Conservation (phyloP, 2,329 filamentous ascomycete species). For the Nothopassalora personata region DNA sequence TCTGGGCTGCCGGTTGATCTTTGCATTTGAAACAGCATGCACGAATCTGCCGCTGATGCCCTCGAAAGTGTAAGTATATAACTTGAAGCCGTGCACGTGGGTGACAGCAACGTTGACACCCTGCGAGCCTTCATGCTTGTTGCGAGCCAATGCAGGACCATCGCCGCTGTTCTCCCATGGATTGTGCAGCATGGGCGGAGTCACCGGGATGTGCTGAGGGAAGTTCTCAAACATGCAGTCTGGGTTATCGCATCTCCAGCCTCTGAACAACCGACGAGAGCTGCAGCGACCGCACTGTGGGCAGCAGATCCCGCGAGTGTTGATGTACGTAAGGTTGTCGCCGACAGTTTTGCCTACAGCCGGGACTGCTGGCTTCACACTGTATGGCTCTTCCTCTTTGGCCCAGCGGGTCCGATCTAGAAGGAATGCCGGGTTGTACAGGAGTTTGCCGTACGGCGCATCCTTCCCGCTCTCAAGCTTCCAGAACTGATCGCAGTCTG, state of each 20-base stretch:
- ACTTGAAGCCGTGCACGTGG: conserved; percentile 39
- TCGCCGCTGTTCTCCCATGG: conserved; percentile 28
- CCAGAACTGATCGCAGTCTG: conserved; percentile 53
- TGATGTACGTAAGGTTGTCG: conserved; percentile 47
- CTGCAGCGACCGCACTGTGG: conserved; percentile 58
- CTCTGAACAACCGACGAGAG: conserved; percentile 55
- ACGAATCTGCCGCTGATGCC: conserved; percentile 43
- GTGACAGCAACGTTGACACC: conserved; percentile 32
- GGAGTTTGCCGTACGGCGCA: conserved; percentile 32
- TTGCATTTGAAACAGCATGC: conserved; percentile 53
- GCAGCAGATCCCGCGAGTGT: conserved; percentile 62
- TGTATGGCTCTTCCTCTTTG: conserved; percentile 33
- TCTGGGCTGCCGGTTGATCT: conserved; percentile 45
- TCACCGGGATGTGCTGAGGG: conserved; percentile 24
- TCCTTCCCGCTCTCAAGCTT: conserved; percentile 33
- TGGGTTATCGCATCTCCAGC: conserved; percentile 55
- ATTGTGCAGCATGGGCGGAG: conserved; percentile 21
- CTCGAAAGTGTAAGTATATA: conserved; percentile 45
- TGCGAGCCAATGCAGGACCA: conserved; percentile 25
- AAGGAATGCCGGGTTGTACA: conserved; percentile 56
- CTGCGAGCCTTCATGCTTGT: conserved; percentile 27
- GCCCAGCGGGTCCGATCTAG: conserved; percentile 45
- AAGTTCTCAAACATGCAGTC: conserved; percentile 43
- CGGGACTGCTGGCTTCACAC: conserved; percentile 38
- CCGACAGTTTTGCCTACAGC: conserved; percentile 36